A percentile compares a stretch with the other conserved stretches of the same genome.
Evolutionary conservation across 345 rosid genomes (phyloP).

Genomic region (Aethionema arabicum): DNA sequence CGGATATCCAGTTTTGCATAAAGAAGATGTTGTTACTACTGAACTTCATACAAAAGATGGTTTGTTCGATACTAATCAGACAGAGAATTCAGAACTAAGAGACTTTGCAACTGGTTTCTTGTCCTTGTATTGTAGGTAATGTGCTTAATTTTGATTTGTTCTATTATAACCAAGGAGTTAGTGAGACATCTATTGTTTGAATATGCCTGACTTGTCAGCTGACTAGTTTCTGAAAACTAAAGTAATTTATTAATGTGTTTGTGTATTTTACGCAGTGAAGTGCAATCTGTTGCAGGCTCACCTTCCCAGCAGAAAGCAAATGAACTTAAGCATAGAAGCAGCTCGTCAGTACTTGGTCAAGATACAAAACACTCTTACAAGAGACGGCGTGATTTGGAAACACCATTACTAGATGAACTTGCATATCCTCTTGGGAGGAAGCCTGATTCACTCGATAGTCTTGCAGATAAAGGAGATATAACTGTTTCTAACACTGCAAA

Average conservation of each 20-base stretch:
- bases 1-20: conserved; percentile 37
- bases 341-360: conserved; percentile 42
- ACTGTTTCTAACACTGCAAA: conserved; percentile 29
- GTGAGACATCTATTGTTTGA: conserved; percentile 15
- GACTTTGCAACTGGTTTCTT: conserved; percentile 77
- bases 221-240: conserved; percentile 2
- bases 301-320: conserved; percentile 45
- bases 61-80: conserved; percentile 33
- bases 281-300: conserved; percentile 49
- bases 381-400: conserved; percentile 42
- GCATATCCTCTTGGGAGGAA: conserved; percentile 39
- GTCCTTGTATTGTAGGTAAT: conserved; percentile 92
- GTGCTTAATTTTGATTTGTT: conserved; percentile 13
- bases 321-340: conserved; percentile 54
- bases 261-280: conserved; percentile 50
- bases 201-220: background rate
- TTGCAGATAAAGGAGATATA: conserved; percentile 37
- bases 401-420: conserved; percentile 33
- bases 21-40: conserved; percentile 37
- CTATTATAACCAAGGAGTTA: conserved; percentile 3
- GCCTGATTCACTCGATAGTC: conserved; percentile 40
- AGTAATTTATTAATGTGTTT: conserved; percentile 19
- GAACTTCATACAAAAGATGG: conserved; percentile 33
- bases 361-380: conserved; percentile 51
- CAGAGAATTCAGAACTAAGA: conserved; percentile 52